Evolutionary conservation across 225 moss, liverwort and hornwort species (phyloP).

Genomic region (Anthoceros angustus): DNA sequence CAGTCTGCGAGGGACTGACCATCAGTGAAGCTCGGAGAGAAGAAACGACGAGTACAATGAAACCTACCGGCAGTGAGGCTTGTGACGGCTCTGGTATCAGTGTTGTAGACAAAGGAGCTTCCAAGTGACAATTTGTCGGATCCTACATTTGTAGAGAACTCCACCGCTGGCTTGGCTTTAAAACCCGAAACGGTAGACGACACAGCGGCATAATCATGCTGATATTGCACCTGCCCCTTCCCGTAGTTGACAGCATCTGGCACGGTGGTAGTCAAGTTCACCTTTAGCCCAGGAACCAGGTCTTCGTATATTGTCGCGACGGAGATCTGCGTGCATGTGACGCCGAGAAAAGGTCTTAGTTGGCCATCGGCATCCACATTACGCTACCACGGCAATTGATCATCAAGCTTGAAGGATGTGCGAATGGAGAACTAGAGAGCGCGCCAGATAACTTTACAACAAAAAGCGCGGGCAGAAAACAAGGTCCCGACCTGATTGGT

Average conservation of each 20-base stretch:
- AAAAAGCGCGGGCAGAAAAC: background rate
- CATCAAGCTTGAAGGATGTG: background rate
- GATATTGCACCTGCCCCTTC: slow-evolving; percentile 23
- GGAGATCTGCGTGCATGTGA: slow-evolving; percentile 7
- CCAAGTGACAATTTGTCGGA: slow-evolving; percentile 23
- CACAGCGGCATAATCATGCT: slow-evolving; percentile 17
- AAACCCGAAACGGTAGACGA: slow-evolving; percentile 20
- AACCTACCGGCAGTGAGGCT: slow-evolving; percentile 11
- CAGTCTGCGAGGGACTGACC: background rate
- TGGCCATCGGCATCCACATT: no score
- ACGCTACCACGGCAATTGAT: background rate
- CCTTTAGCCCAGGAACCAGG: slow-evolving; percentile 18
- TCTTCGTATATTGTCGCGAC: slow-evolving; percentile 17
- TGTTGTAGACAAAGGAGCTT: slow-evolving; percentile 17
- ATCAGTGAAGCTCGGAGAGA: background rate
- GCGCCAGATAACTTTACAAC: background rate
- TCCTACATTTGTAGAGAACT: slow-evolving; percentile 24
- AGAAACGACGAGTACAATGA: background rate
- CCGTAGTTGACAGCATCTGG: slow-evolving; percentile 16
- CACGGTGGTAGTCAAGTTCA: slow-evolving; percentile 12
- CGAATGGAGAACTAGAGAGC: background rate
- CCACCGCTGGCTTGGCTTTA: slow-evolving; percentile 16
- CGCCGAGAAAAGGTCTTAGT: no score
- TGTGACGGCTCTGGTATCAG: slow-evolving; percentile 14
- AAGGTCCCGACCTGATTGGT: slow-evolving; percentile 16